Evolutionary conservation across 2,329 filamentous ascomycete species (phyloP).

Genomic region (Pseudocercospora musae): DNA sequence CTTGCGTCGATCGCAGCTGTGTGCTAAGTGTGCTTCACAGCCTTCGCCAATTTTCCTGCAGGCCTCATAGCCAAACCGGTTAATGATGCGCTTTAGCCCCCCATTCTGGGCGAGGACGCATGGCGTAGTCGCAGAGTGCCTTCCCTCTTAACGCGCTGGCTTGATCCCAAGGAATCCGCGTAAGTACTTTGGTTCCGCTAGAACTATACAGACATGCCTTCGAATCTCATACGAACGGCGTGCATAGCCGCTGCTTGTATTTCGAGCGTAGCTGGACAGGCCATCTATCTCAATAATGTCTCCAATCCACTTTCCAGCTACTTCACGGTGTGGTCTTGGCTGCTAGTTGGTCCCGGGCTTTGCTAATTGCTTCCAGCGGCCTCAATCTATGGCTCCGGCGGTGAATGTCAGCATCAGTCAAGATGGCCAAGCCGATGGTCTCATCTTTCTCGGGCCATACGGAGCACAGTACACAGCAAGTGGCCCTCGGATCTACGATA

Average conservation of each 20-base stretch:
- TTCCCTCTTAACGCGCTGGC: not conserved
- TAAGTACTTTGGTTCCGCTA: not conserved
- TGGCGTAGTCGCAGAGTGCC: not conserved
- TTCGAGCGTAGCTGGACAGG: not conserved
- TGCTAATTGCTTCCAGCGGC: slow-evolving; percentile 16
- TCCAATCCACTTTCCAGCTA: not conserved
- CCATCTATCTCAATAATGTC: slow-evolving; percentile 3
- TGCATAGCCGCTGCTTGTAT: not conserved
- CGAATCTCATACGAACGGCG: not conserved
- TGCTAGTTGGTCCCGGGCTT: not conserved
- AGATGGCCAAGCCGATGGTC: slow-evolving; percentile 18
- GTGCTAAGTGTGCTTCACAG: not conserved
- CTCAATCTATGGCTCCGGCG: slow-evolving; percentile 25
- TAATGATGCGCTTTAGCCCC: not conserved
- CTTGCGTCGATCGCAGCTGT: not conserved
- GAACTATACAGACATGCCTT: not conserved
- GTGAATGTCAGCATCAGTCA: slow-evolving; percentile 24
- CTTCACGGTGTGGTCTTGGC: slow-evolving; percentile 3
- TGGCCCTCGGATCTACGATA: slow-evolving; percentile 30
- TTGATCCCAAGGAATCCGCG: not conserved
- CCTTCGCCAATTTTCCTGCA: not conserved
- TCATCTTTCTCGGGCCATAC: slow-evolving; percentile 28
- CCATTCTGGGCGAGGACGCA: not conserved
- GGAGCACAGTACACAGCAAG: slow-evolving; percentile 7
- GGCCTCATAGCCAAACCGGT: not conserved